Evolutionary conservation across 2,329 filamentous ascomycete species (phyloP), one percentile per base, ranked within the genome.

Genomic region (Pyricularia pennisetigena): DNA sequence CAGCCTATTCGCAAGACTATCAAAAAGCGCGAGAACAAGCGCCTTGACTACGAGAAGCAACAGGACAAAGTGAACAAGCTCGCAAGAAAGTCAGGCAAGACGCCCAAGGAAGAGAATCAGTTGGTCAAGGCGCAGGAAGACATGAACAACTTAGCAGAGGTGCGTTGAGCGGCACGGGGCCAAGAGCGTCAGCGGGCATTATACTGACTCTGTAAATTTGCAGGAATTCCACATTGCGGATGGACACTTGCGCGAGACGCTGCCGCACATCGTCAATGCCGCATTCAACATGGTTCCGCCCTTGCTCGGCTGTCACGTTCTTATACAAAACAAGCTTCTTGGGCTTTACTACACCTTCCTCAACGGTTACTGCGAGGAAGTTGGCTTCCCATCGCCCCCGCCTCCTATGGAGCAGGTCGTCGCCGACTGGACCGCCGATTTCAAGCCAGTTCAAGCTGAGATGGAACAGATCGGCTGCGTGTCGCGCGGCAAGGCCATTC

Each of bases 11-110:
- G 90, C 74, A 95, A 93, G 79, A 89, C 88, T 0, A 92, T 96
- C 74, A 95, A 94, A 79, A 93, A 92, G 77, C 83, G 93, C 64
- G 91, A 95, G 75, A 91, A 94, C 73, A 91, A 88, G 78, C 89
- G 92, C 67, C 76, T 94, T 69, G 93, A 96, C 76, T 95, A 88
- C 74, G 93, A 97, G 78, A 87, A 90, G 72, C 89, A 89, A 72
- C 88, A 92, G 76, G 86, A 88, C 72, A 88, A 88, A 70, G 88
- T 89, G 49, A 89, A 91, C 74, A 87, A 86, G 73, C 83, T 88
- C 59, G 82, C 88, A 72, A 89, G 88, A 75, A 95, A 95, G 77
- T 80, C 85, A 26, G 88, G 86, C 54, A 86, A 88, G 68, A 88
- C 86, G 3, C 85, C 91, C 69, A 89, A 91, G 73, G 93, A 96